phyloP scores from a whole-genome alignment of 257 asterid species.

The Schizonepeta tenuifolia region DNA sequence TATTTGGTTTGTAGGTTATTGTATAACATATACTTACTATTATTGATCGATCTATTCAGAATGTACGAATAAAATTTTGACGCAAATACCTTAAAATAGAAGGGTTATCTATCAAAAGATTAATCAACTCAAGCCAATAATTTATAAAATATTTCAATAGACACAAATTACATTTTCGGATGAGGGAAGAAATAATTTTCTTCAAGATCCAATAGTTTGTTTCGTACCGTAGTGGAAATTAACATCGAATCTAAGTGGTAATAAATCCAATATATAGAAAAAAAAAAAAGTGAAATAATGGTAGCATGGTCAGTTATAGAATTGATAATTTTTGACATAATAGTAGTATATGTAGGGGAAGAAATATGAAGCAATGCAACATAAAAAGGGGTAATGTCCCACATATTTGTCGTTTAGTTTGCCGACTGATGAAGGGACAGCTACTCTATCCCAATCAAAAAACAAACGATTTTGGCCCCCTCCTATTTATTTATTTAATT shows the following conservation, averaged over 20 bases:
- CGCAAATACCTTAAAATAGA: too few relatives aligned
- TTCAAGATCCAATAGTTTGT: neutral
- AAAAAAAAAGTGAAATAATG: neutral
- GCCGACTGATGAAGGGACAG: conserved; percentile 32
- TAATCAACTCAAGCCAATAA: too few relatives aligned
- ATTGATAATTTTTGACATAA: neutral
- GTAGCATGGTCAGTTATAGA: neutral
- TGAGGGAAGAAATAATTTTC: too few relatives aligned
- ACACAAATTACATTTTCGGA: too few relatives aligned
- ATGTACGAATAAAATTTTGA: too few relatives aligned
- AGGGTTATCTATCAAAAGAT: too few relatives aligned
- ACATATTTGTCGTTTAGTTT: conserved; percentile 33
- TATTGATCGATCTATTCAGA: too few relatives aligned
- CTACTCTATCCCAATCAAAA: conserved; percentile 15
- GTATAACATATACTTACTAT: too few relatives aligned
- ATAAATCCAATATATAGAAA: neutral
- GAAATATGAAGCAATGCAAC: neutral
- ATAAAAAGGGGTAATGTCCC: conserved; percentile 15
- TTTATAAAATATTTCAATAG: too few relatives aligned
- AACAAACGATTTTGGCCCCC: neutral
- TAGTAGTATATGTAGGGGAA: neutral
- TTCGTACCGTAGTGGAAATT: too few relatives aligned
- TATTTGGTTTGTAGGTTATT: too few relatives aligned
- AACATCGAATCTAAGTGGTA: too few relatives aligned
- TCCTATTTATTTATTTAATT: neutral